phyloP scores from a whole-genome alignment of 352 stramenopile genomes.

The Pythium volutum region DNA sequence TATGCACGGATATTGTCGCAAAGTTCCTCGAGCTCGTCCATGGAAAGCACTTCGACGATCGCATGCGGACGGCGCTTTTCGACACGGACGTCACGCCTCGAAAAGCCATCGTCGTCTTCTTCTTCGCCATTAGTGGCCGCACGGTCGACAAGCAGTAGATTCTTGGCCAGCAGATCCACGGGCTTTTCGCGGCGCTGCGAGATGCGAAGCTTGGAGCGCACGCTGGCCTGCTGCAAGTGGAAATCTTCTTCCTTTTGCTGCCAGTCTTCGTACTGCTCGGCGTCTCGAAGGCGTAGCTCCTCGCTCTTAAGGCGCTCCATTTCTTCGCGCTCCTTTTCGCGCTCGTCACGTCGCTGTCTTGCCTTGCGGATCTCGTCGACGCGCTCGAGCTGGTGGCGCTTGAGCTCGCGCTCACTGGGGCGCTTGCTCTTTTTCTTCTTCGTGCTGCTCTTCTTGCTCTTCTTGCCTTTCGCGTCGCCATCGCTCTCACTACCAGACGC shows the following conservation, averaged over 20 bases:
- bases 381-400: conserved; percentile 71
- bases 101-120: conserved; percentile 65
- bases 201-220: conserved; percentile 88
- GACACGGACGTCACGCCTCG: conserved; percentile 72
- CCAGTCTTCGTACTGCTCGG: conserved; percentile 97
- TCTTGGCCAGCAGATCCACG: conserved; percentile 98
- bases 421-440: conserved; percentile 25
- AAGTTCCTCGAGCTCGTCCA: conserved; percentile 82
- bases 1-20: conserved; percentile 89
- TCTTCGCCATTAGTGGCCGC: conserved; percentile 57
- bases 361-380: conserved; percentile 97
- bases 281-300: conserved; percentile 93
- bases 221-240: conserved; percentile 91
- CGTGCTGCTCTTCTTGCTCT: conserved; percentile 19
- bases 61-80: conserved; percentile 66
- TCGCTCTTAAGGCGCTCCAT: conserved; percentile 95
- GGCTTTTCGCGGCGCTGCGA: conserved; percentile 92
- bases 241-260: conserved; percentile 98
- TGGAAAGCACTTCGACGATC: conserved; percentile 76
- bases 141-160: conserved; percentile 94
- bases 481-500: conserved; percentile 12
- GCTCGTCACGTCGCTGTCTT: conserved; percentile 80
- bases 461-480: conserved; percentile 6
- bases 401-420: conserved; percentile 51
- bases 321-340: conserved; percentile 92